These are phyloP conservation scores for Cyberlindnera suaveolens DNA, from an alignment of 805 yeast genomes.

Conservation along the genomic window DNA sequence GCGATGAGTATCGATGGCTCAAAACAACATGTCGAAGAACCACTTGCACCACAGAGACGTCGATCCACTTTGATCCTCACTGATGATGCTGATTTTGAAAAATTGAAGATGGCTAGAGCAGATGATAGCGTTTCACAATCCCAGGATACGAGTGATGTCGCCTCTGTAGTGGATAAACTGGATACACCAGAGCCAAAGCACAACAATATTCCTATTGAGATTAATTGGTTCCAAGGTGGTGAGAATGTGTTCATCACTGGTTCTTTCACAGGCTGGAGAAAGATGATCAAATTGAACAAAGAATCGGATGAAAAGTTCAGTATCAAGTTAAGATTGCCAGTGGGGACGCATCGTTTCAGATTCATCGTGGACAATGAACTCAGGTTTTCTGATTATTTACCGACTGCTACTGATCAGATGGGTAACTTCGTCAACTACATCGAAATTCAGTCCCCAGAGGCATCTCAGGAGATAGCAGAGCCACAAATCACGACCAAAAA, in stretches of 20 bases:
- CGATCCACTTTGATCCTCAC: constrained; percentile 68
- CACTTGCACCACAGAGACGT: constrained; percentile 34
- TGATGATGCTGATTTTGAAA: constrained; percentile 58
- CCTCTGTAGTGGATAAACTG: constrained; percentile 3
- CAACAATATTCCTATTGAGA: constrained; percentile 45
- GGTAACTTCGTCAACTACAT: constrained; percentile 92
- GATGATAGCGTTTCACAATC: constrained; percentile 18
- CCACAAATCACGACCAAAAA: constrained; percentile 14
- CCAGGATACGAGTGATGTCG: constrained; percentile 8
- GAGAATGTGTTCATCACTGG: constrained; percentile 93
- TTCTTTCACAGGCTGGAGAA: constrained; percentile 96
- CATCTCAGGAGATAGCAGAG: constrained; percentile 23
- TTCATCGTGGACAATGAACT: constrained; percentile 93
- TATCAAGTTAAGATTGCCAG: constrained; percentile 72
- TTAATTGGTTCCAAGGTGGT: constrained; percentile 96
- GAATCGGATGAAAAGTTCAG: constrained; percentile 50
- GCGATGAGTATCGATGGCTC: constrained; percentile 21
- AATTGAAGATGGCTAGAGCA: constrained; percentile 34
- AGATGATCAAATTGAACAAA: constrained; percentile 81
- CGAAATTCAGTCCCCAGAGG: constrained; percentile 46
- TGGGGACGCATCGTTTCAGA: constrained; percentile 89
- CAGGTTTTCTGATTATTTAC: constrained; percentile 78
- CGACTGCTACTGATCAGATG: constrained; percentile 97
- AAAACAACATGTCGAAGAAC: constrained; percentile 1
- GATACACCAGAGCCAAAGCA: constrained; percentile 2